These are phyloP conservation scores for Gaertneriomyces semiglobifer DNA, from an alignment of 192 early-diverging fungal genomes.

Conservation along the genomic window DNA sequence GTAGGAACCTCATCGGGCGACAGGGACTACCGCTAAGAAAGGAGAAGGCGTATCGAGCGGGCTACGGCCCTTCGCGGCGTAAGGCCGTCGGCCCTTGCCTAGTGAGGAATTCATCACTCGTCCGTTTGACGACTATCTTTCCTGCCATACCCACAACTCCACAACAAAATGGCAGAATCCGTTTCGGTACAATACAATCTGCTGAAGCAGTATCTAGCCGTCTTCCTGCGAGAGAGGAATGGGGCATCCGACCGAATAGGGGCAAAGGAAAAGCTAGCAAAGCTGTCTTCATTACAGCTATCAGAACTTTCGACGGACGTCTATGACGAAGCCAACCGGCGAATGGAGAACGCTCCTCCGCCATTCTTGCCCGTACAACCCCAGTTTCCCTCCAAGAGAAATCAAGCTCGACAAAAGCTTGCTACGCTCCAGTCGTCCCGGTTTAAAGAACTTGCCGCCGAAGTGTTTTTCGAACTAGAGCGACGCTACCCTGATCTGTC, in stretches of 20 bases:
- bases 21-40: too few relatives aligned
- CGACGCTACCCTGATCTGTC: constrained; percentile 26
- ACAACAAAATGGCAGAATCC: background rate
- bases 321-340: constrained; percentile 78
- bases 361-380: constrained; percentile 84
- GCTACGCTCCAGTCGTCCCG: constrained; percentile 77
- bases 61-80: too few relatives aligned
- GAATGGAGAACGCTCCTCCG: constrained; percentile 50
- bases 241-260: background rate
- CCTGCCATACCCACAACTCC: background rate
- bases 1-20: too few relatives aligned
- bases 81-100: too few relatives aligned
- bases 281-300: constrained; percentile 73
- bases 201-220: constrained; percentile 9
- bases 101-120: too few relatives aligned
- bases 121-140: too few relatives aligned
- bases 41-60: too few relatives aligned
- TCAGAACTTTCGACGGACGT: constrained; percentile 88
- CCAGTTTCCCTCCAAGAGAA: constrained; percentile 85
- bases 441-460: constrained; percentile 90
- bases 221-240: constrained; percentile 9
- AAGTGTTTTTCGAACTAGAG: constrained; percentile 67
- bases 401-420: constrained; percentile 95
- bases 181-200: constrained; percentile 15
- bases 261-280: constrained; percentile 30